Base-by-base conservation (phyloP, 768 basidiomycete genomes). In the Pleurotus ostreatus region DNA sequence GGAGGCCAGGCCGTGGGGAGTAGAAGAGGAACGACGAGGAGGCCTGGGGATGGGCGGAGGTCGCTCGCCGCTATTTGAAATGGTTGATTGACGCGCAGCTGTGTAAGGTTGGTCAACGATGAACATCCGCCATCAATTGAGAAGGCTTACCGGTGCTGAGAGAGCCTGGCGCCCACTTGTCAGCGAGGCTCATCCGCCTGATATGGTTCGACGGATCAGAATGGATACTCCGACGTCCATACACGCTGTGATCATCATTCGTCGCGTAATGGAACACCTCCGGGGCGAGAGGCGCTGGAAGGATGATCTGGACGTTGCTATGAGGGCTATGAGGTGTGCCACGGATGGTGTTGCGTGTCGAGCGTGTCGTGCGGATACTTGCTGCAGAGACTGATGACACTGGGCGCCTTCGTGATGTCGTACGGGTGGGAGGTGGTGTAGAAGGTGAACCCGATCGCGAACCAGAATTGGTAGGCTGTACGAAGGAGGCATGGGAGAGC, bases 281-380 rank as follows among this genome's bases (percentile, higher is more conserved):
- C 9, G 78, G 73, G 1, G 79, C 80, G 15, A 92, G 77, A 1
- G 88, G 89, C 1, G 80, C 68, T 0, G 89, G 89, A 3, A 89
- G 72, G 13, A 92, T 70, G 52, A 91, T 83, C 61, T 89, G 81
- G 53, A 90, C 70, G 55, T 77, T 77, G 64, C 76, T 85, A 56
- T 80, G 78, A 0, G 78, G 81, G 4, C 75, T 74, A 64, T 91
- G 88, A 18, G 88, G 87, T 1, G 78, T 68, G 34, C 86, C 86
- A 15, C 81, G 76, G 22, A 83, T 63, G 22, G 71, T 74, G 57
- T 70, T 70, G 38, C 71, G 71, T 55, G 70, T 71, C 7, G 67
- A 66, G 55, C 48, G 63, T 15, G 63, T 64, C 1, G 70, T 71
- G 52, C 67, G 69, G 44, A 60, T 57, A 15, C 65, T 69, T 4